These are phyloP conservation scores for Naematelia encephala DNA, from an alignment of 768 basidiomycete species.

Conservation along the genomic window DNA sequence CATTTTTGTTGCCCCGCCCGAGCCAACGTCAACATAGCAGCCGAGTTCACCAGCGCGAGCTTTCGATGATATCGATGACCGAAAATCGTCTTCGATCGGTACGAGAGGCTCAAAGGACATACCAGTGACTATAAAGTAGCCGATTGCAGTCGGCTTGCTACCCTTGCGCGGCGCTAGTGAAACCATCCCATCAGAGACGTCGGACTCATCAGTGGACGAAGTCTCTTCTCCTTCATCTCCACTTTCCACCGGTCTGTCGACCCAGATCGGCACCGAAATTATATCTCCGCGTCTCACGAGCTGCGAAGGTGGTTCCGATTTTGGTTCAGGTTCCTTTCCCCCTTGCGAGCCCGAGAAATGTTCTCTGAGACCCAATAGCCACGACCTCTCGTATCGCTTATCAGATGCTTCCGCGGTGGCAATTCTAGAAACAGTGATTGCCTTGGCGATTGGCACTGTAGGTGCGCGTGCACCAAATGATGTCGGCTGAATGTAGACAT, in stretches of 20 bases:
- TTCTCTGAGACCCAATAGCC: constrained; percentile 27
- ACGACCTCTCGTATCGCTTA: constrained; percentile 45
- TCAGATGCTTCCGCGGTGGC: constrained; percentile 41
- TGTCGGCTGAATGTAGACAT: constrained; percentile 29
- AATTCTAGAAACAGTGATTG: constrained; percentile 42
- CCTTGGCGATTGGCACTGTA: constrained; percentile 39
- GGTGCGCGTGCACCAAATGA: constrained; percentile 43
- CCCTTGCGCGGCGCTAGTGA: background rate
- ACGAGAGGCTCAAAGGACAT: constrained; percentile 64
- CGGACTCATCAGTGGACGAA: constrained; percentile 61
- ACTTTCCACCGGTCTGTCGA: constrained; percentile 21
- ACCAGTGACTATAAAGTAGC: constrained; percentile 75
- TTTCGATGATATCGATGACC: constrained; percentile 51
- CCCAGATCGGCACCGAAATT: constrained; percentile 36
- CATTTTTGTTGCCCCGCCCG: constrained; percentile 61
- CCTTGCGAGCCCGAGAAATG: constrained; percentile 21
- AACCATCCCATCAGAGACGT: constrained; percentile 54
- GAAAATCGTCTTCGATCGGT: constrained; percentile 49
- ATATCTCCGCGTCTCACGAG: constrained; percentile 44
- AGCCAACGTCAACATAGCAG: constrained; percentile 71
- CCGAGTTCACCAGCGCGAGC: constrained; percentile 69
- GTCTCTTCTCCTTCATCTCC: constrained; percentile 60
- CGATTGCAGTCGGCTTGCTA: constrained; percentile 54
- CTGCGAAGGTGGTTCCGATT: background rate
- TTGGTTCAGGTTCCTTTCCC: background rate